These are phyloP conservation scores for Xanthoceras sorbifolium DNA, from an alignment of 345 rosid genomes.

Conservation along the genomic window DNA sequence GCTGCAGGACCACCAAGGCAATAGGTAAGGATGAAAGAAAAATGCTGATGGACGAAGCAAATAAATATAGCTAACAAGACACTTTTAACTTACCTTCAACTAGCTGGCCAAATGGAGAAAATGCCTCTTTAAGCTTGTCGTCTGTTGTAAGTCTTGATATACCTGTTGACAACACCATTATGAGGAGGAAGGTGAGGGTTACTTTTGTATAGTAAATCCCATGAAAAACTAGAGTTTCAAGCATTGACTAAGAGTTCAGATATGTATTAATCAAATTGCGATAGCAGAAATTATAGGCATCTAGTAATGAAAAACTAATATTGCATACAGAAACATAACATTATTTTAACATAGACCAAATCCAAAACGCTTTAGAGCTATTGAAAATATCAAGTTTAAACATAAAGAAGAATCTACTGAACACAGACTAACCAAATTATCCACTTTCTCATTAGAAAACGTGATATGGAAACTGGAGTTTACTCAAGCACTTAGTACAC, in stretches of 20 bases:
- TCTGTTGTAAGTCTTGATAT: constrained; percentile 74
- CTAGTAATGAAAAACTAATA: not conserved
- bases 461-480: not conserved
- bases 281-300: too few relatives aligned
- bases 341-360: not conserved
- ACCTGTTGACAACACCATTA: constrained; percentile 43
- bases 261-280: not conserved
- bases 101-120: constrained; percentile 72
- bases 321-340: not conserved
- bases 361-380: not conserved
- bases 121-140: constrained; percentile 75
- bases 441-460: not conserved
- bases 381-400: not conserved
- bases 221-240: not conserved
- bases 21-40: not conserved
- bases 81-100: constrained; percentile 50
- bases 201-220: not conserved
- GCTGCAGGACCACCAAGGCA: constrained; percentile 41
- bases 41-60: not conserved
- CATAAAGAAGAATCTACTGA: not conserved
- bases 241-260: not conserved
- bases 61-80: not conserved
- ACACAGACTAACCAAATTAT: not conserved
- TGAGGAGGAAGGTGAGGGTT: not conserved
- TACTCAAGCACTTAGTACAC: not conserved